phyloP scores from a whole-genome alignment of 2,329 filamentous ascomycete species.

The Ceratocystis variospora region DNA sequence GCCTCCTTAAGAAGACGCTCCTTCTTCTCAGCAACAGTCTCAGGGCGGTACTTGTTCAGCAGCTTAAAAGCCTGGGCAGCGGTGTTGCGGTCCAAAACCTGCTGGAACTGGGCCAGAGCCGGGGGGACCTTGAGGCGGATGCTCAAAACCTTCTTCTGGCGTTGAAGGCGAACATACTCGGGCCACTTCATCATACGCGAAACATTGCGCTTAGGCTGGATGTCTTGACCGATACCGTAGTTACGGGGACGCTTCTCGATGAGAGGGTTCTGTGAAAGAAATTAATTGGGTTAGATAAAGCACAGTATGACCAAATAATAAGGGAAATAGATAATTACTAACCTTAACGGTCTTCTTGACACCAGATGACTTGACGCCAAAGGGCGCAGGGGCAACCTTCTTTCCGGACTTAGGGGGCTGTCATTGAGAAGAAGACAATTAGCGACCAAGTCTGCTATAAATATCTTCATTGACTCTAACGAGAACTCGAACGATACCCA shows the following conservation, averaged over 20 bases:
- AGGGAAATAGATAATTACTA: slow-evolving; percentile 30
- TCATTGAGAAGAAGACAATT: slow-evolving; percentile 99
- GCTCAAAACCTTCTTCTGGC: slow-evolving; percentile 88
- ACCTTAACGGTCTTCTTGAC: slow-evolving; percentile 97
- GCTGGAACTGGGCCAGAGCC: slow-evolving; percentile 93
- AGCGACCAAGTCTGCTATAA: slow-evolving; percentile 69
- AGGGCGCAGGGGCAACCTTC: slow-evolving; percentile 95
- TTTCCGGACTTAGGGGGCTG: slow-evolving; percentile 97
- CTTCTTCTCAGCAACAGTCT: slow-evolving; percentile 99
- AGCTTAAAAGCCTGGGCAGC: slow-evolving; percentile 97
- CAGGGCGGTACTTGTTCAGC: slow-evolving; percentile 99
- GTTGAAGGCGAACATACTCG: slow-evolving; percentile 96
- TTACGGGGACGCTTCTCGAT: slow-evolving; percentile 96
- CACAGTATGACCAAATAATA: no score
- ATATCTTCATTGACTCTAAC: slow-evolving; percentile 75
- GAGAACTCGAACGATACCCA: slow-evolving; percentile 37
- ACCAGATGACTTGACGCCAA: slow-evolving; percentile 82
- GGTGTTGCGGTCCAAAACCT: slow-evolving; percentile 91
- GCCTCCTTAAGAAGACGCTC: slow-evolving; percentile 97
- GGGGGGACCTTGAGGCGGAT: slow-evolving; percentile 97
- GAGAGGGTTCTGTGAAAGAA: slow-evolving; percentile 69
- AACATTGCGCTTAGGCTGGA: slow-evolving; percentile 91
- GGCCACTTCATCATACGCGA: slow-evolving; percentile 99
- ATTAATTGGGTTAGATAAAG: slow-evolving; percentile 21
- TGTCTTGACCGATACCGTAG: slow-evolving; percentile 98